These are phyloP conservation scores for Xylaria longipes DNA, from an alignment of 495 filamentous ascomycete genomes.

Conservation along the genomic window DNA sequence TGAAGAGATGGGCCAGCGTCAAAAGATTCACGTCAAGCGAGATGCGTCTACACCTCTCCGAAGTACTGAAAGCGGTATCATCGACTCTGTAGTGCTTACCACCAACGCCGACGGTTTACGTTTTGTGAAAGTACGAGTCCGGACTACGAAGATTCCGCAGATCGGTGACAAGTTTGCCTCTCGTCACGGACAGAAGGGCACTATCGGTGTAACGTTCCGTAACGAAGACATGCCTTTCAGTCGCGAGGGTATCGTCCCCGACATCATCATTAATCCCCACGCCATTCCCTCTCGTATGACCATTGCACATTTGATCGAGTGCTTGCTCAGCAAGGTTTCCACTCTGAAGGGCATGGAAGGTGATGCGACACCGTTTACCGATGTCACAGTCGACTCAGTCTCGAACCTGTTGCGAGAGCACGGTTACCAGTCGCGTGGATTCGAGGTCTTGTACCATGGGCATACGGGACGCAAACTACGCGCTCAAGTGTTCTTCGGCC, in stretches of 20 bases:
- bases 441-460: conserved; percentile 98
- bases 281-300: conserved; percentile 99
- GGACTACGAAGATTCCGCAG: conserved; percentile 96
- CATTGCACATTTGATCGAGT: conserved; percentile 99
- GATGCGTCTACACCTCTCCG: conserved; percentile 94
- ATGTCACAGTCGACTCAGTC: conserved; percentile 94
- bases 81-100: conserved; percentile 90
- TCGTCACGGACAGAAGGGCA: conserved; percentile 98
- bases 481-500: conserved; percentile 94
- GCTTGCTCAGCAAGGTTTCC: conserved; percentile 93
- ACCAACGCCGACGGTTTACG: conserved; percentile 89
- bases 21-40: conserved; percentile 86
- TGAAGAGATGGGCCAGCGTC: conserved; percentile 91
- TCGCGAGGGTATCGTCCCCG: conserved; percentile 85
- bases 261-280: conserved; percentile 99
- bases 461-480: conserved; percentile 93
- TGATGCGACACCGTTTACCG: conserved; percentile 97
- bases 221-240: conserved; percentile 99
- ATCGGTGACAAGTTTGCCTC: conserved; percentile 99
- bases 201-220: conserved; percentile 96
- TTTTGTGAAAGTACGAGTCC: conserved; percentile 95
- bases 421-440: conserved; percentile 95
- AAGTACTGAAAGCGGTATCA: conserved; percentile 94
- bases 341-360: conserved; percentile 90
- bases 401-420: conserved; percentile 86